phyloP scores from a whole-genome alignment of 805 yeast genomes.

The Zygosaccharomyces kombuchaensis region DNA sequence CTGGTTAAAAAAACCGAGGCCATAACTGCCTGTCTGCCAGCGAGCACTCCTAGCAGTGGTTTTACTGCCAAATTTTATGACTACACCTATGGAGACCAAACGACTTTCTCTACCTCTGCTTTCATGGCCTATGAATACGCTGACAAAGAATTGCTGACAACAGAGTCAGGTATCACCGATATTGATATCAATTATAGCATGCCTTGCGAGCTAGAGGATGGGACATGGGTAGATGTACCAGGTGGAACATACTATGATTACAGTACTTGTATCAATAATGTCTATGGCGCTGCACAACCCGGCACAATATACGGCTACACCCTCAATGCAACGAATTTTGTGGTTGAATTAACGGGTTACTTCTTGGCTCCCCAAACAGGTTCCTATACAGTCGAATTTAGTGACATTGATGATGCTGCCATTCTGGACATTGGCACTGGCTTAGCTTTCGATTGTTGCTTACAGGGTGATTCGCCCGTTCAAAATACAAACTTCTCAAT shows the following conservation, averaged over 20 bases:
- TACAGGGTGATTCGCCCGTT: constrained; percentile 6
- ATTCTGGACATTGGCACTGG: constrained; percentile 31
- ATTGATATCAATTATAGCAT: neutral
- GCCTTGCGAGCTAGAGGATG: neutral
- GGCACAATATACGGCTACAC: constrained; percentile 16
- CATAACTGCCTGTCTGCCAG: constrained; percentile 6
- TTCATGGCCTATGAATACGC: constrained; percentile 7
- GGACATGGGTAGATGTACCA: neutral
- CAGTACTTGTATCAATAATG: neutral
- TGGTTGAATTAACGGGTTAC: constrained; percentile 30
- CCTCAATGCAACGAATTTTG: constrained; percentile 19
- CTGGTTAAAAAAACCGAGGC: neutral
- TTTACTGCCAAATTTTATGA: constrained; percentile 6
- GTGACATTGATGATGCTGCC: constrained; percentile 33
- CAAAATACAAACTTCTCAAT: constrained; percentile 8
- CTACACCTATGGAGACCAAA: constrained; percentile 2
- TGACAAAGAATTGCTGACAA: neutral
- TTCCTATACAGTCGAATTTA: constrained; percentile 25
- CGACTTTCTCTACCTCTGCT: neutral
- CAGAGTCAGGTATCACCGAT: neutral
- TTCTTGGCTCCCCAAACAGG: constrained; percentile 32
- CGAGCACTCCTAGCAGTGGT: constrained; percentile 1
- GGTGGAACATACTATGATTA: neutral
- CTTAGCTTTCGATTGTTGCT: constrained; percentile 36
- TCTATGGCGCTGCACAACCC: neutral